Conservation (phyloP, 2,329 filamentous ascomycete species). For the Myriosclerotinia curreyana region DNA sequence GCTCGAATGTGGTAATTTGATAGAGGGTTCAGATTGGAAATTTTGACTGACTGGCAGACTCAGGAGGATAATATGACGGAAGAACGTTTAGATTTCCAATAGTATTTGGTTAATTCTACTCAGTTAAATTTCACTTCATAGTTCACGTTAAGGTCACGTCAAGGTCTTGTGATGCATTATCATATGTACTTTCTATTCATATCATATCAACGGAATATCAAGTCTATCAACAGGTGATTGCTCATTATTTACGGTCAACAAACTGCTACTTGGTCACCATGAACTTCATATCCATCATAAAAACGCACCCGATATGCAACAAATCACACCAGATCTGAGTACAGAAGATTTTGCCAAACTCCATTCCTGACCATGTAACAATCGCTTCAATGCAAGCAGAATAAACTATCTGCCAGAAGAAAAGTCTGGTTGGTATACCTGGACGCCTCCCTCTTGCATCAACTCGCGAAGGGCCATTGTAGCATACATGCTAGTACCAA, state of each 20-base stretch:
- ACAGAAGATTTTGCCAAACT: conserved; percentile 1
- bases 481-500: conserved; percentile 78
- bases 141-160: not conserved
- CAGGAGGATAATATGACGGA: too few relatives aligned
- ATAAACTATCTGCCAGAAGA: conserved; percentile 36
- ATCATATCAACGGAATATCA: not conserved
- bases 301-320: conserved; percentile 8
- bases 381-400: conserved; percentile 4
- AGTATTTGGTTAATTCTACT: too few relatives aligned
- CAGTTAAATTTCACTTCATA: not conserved
- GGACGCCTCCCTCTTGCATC: conserved; percentile 64
- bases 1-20: too few relatives aligned
- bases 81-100: too few relatives aligned
- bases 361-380: not conserved
- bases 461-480: conserved; percentile 80
- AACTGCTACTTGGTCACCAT: not conserved
- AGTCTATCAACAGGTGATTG: not conserved
- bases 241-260: not conserved
- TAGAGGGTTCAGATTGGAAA: too few relatives aligned
- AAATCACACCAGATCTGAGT: conserved; percentile 10
- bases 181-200: conserved; percentile 12
- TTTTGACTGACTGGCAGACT: too few relatives aligned
- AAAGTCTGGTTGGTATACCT: conserved; percentile 62
- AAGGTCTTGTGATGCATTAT: not conserved
- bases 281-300: not conserved